Percentiles rank a stretch among this genome's conserved stretches.
Evolutionary conservation across 2,329 filamentous ascomycete species (phyloP).

Genomic region (Phialocephala subalpina): DNA sequence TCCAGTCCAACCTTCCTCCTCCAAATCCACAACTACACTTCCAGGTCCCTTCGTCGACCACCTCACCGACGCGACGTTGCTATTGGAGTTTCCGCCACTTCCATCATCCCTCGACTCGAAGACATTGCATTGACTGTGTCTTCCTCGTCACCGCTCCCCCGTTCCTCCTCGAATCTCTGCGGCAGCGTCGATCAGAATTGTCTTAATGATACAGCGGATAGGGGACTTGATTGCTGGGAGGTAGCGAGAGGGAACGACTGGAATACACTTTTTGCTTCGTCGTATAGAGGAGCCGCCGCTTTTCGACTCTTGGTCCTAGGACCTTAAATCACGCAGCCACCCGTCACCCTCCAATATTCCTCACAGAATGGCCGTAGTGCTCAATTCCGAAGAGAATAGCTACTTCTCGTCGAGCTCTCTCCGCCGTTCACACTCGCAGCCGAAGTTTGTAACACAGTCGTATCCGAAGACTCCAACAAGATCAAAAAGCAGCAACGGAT

Average conservation of each 20-base stretch:
- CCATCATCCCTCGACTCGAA: neutral
- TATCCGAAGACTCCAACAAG: slow-evolving; percentile 55
- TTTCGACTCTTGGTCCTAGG: slow-evolving; percentile 25
- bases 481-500: slow-evolving; percentile 45
- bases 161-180: slow-evolving; percentile 8
- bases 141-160: slow-evolving; percentile 17
- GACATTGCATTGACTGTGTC: slow-evolving; percentile 11
- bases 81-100: neutral
- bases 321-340: slow-evolving; percentile 30
- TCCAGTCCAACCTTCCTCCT: neutral
- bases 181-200: slow-evolving; percentile 13
- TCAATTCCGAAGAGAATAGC: slow-evolving; percentile 60
- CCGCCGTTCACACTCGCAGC: slow-evolving; percentile 67
- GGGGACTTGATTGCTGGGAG: slow-evolving; percentile 27
- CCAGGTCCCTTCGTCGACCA: neutral
- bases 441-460: slow-evolving; percentile 61
- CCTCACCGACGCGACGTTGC: neutral
- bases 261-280: slow-evolving; percentile 3
- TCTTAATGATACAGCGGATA: slow-evolving; percentile 34
- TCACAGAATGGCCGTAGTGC: slow-evolving; percentile 44
- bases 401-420: slow-evolving; percentile 63
- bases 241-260: slow-evolving; percentile 29
- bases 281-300: slow-evolving; percentile 10
- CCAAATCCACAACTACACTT: neutral
- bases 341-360: slow-evolving; percentile 4